These are phyloP conservation scores for Naegleria gruberi DNA, from an alignment of 208 protist species.

Conservation along the genomic window DNA sequence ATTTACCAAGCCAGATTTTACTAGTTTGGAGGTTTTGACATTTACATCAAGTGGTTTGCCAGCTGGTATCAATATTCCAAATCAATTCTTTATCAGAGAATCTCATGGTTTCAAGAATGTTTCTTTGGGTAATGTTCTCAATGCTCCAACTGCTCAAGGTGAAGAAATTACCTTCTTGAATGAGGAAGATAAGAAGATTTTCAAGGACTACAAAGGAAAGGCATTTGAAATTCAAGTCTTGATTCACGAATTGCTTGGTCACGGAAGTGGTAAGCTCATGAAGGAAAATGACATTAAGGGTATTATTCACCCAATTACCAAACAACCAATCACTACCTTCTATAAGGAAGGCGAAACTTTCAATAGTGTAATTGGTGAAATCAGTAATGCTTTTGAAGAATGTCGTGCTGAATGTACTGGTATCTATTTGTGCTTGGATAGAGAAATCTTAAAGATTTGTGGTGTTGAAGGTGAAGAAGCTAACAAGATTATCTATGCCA, in stretches of 20 bases:
- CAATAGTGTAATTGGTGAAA: constrained; percentile 58
- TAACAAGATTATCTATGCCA: constrained; percentile 56
- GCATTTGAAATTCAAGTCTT: constrained; percentile 80
- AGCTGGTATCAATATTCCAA: constrained; percentile 77
- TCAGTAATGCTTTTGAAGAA: constrained; percentile 69
- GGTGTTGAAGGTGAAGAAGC: constrained; percentile 45
- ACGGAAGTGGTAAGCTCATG: constrained; percentile 77
- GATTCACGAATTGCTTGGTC: constrained; percentile 81
- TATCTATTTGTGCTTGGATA: constrained; percentile 63
- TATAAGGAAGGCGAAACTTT: constrained; percentile 79
- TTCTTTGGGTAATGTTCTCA: constrained; percentile 71
- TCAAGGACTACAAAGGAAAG: constrained; percentile 46
- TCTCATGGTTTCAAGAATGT: constrained; percentile 85
- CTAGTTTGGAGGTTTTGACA: constrained; percentile 67
- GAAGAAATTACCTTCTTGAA: constrained; percentile 62
- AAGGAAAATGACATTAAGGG: constrained; percentile 42
- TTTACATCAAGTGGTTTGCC: constrained; percentile 75
- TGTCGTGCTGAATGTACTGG: constrained; percentile 74
- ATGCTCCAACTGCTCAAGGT: constrained; percentile 46
- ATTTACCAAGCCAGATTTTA: constrained; percentile 79
- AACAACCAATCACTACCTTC: constrained; percentile 52
- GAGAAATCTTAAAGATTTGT: constrained; percentile 59
- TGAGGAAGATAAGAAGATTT: constrained; percentile 65
- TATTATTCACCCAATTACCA: constrained; percentile 61
- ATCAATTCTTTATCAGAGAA: constrained; percentile 77